Evolutionary conservation across 164 flowering plant species (phyloP), one percentile per base, ranked within the genome.

Genomic region (Euptelea pleiosperma): DNA sequence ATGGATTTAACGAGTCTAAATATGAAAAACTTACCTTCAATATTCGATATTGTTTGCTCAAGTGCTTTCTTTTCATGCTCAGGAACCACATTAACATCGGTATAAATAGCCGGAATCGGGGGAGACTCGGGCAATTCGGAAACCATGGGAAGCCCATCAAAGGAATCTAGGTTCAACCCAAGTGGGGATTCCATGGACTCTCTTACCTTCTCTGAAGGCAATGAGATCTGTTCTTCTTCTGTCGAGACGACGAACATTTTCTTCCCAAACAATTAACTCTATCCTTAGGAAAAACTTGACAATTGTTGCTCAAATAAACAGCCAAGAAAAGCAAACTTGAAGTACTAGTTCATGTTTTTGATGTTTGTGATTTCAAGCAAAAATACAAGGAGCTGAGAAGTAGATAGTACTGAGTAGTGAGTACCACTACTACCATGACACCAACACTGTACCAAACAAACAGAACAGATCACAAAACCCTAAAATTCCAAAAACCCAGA

Each of bases 11-110:
- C 11, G 10, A 12, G 30, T n/a, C n/a, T n/a, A 24, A 39, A 55
- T 35, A 8, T n/a, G 3, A 10, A 57, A 16, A 65, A 56, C 26
- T 53, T 66, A 76, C 96, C 90, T 82, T 81, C 77, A 12, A 88
- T 67, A 66, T 67, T 77, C 4, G 53, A 36, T 36, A 82, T 77
- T 0, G 69, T 70, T 48, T 70, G 71, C 60, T 80, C 75, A 15
- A 85, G 83, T 60, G 65, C 79, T 25, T 64, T 55, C 71, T 76
- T 76, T 69, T 79, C 77, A 31, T 79, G 84, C 76, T 85, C 89
- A 9, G 85, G 87, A 48, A 77, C 79, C 45, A 80, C 77, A 74
- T 61, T 75, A 9, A 82, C 84, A 68, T 88, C 83, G 2, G 76
- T 74, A 35, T 28, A 79, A 51, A 45, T 39, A 16, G 63, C 43